These are phyloP conservation scores for Periconia sp. DNA, from an alignment of 2,329 filamentous ascomycete species.

Conservation along the genomic window DNA sequence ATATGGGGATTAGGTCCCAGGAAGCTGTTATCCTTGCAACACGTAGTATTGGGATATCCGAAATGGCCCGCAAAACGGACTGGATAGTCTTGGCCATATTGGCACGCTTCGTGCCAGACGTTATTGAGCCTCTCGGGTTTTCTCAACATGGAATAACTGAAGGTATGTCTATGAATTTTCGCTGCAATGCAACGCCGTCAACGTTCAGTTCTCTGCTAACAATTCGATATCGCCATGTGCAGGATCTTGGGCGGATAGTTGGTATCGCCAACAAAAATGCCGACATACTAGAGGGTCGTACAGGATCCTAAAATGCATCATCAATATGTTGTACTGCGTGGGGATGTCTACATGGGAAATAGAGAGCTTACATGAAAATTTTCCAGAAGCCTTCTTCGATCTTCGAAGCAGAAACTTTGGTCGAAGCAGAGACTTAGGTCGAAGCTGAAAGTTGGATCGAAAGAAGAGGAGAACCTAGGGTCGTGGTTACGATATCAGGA, in stretches of 20 bases:
- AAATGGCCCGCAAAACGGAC: background rate
- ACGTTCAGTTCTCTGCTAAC: background rate
- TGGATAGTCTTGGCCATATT: background rate
- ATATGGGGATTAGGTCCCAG: background rate
- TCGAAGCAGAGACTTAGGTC: too few relatives aligned
- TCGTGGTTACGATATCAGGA: too few relatives aligned
- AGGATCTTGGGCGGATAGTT: background rate
- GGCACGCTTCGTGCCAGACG: background rate
- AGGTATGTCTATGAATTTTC: background rate
- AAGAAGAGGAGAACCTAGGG: too few relatives aligned
- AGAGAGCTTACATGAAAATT: too few relatives aligned
- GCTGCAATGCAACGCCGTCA: background rate
- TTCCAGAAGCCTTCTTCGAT: too few relatives aligned
- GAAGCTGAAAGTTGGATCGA: too few relatives aligned
- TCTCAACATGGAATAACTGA: background rate
- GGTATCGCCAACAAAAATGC: background rate
- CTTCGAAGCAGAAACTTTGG: too few relatives aligned
- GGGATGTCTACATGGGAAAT: too few relatives aligned
- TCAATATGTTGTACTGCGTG: too few relatives aligned
- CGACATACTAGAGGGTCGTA: too few relatives aligned
- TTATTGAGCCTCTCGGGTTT: background rate
- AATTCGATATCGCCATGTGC: too few relatives aligned
- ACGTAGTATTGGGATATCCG: background rate
- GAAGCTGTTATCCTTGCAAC: background rate
- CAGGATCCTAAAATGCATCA: too few relatives aligned